These are phyloP conservation scores for Alternaria metachromatica DNA, from an alignment of 2,329 filamentous ascomycete species.

Conservation along the genomic window DNA sequence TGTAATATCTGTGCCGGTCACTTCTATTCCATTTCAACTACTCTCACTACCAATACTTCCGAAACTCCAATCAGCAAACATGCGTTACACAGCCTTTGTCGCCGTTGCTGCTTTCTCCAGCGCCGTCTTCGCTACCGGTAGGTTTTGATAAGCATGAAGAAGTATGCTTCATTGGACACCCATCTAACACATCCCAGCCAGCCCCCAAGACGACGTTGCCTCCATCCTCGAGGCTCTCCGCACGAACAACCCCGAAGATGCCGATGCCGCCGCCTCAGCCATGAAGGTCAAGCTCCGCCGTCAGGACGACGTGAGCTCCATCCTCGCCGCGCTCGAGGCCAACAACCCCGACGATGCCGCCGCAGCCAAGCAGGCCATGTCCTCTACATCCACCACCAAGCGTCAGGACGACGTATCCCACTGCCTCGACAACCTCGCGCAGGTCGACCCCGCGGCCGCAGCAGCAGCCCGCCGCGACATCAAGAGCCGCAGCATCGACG, in stretches of 20 bases:
- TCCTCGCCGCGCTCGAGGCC: slow-evolving; percentile 29
- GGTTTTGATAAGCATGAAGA: background rate
- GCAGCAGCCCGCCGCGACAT: background rate
- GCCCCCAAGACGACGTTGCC: slow-evolving; percentile 31
- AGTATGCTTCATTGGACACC: background rate
- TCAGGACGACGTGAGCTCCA: slow-evolving; percentile 28
- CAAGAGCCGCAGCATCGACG: background rate
- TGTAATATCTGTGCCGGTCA: slow-evolving; percentile 40
- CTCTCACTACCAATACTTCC: background rate
- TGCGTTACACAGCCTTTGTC: slow-evolving; percentile 38
- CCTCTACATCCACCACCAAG: slow-evolving; percentile 6
- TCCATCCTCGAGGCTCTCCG: slow-evolving; percentile 38
- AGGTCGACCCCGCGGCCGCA: background rate
- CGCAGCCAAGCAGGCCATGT: slow-evolving; percentile 21
- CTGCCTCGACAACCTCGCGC: background rate
- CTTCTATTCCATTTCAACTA: slow-evolving; percentile 20
- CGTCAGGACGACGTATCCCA: slow-evolving; percentile 5
- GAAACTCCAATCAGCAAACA: slow-evolving; percentile 24
- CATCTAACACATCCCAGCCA: slow-evolving; percentile 13
- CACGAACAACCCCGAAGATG: slow-evolving; percentile 37
- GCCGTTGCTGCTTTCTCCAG: slow-evolving; percentile 34
- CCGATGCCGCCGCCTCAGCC: slow-evolving; percentile 30
- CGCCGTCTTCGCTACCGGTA: slow-evolving; percentile 35
- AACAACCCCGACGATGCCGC: slow-evolving; percentile 37
- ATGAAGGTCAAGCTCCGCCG: slow-evolving; percentile 36